Percentiles rank a stretch among this genome's conserved stretches.
phyloP scores from a whole-genome alignment of 345 rosid genomes.

The Eucalyptus pauciflora region DNA sequence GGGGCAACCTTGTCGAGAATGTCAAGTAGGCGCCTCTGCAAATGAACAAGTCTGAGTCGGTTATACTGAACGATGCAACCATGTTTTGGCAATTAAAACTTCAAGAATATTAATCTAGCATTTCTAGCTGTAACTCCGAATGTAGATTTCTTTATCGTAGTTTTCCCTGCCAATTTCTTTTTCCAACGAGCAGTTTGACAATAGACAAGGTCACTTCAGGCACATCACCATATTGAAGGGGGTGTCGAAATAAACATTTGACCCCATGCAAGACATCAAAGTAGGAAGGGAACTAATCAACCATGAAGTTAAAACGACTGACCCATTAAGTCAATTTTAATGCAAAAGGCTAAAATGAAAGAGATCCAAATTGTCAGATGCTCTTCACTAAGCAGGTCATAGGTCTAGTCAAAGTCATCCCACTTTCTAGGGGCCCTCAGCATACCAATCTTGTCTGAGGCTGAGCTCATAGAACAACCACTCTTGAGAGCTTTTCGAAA shows the following conservation, averaged over 20 bases:
- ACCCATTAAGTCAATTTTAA: background rate
- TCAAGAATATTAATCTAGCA: background rate
- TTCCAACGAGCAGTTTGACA: background rate
- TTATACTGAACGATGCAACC: background rate
- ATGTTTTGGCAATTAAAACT: background rate
- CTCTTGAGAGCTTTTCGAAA: background rate
- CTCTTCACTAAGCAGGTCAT: background rate
- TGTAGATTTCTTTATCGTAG: background rate
- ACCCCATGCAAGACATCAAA: background rate
- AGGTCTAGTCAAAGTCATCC: background rate
- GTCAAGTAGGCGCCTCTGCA: constrained; percentile 56
- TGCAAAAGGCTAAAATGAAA: background rate
- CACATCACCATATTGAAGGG: background rate
- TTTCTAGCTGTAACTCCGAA: background rate
- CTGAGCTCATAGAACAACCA: background rate
- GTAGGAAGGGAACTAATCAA: background rate
- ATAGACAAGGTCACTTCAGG: background rate
- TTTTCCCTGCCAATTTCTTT: background rate
- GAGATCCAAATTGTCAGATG: background rate
- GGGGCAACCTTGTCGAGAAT: constrained; percentile 42
- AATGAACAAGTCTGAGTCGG: constrained; percentile 20
- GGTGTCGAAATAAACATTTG: background rate
- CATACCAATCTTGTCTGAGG: background rate
- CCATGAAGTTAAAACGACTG: background rate
- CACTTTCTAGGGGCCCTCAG: background rate